phyloP scores from a whole-genome alignment of 441 rosid genomes.

The Brassica balearica region DNA sequence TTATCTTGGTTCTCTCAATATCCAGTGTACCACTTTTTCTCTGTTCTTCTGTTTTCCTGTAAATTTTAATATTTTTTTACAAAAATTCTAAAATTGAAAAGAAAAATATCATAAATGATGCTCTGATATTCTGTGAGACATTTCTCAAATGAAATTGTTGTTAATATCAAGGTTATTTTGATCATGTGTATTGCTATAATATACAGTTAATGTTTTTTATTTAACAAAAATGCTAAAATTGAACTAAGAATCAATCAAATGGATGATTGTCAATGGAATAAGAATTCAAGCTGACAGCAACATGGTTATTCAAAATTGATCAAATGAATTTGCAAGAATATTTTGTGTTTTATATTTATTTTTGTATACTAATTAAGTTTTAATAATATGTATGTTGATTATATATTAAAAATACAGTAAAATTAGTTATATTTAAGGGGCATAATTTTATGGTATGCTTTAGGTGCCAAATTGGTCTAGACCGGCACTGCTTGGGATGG shows the following conservation, averaged over 20 bases:
- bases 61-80: background rate
- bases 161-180: background rate
- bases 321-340: background rate
- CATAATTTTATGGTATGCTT: no score
- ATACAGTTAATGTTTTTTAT: background rate
- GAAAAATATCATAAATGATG: background rate
- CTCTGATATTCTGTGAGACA: background rate
- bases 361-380: background rate
- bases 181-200: background rate
- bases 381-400: background rate
- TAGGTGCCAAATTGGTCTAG: no score
- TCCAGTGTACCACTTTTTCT: background rate
- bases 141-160: background rate
- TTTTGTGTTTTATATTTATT: no score
- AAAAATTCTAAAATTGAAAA: no score
- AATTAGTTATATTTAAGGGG: no score
- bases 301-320: background rate
- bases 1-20: background rate
- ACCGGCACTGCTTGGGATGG: no score
- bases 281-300: background rate
- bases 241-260: background rate
- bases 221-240: background rate
- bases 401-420: background rate
- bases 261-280: background rate
- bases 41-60: background rate